Conservation (phyloP, 2,329 filamentous ascomycete species). For the Stachybotrys chartarum region DNA sequence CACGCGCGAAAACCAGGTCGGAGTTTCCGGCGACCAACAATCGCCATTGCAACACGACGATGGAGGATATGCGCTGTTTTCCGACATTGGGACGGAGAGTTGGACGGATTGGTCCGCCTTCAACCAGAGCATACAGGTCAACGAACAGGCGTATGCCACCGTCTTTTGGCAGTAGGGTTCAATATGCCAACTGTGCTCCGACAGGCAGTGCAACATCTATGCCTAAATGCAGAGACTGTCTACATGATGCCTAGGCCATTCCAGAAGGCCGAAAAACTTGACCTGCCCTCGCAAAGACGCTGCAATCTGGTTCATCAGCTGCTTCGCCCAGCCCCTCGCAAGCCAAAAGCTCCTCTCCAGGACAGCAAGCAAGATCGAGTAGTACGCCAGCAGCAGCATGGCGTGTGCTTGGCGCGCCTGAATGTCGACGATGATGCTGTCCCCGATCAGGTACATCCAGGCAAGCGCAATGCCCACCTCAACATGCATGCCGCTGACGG, state of each 20-base stretch:
- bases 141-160: neutral
- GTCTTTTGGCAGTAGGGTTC: neutral
- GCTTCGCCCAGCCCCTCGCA: slow-evolving; percentile 14
- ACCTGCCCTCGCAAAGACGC: slow-evolving; percentile 7
- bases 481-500: slow-evolving; percentile 12
- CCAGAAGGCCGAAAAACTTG: slow-evolving; percentile 10
- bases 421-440: slow-evolving; percentile 18
- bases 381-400: slow-evolving; percentile 18
- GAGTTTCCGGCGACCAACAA: neutral
- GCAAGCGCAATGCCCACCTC: slow-evolving; percentile 13
- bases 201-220: too few relatives aligned
- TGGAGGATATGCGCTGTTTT: neutral
- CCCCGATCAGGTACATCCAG: slow-evolving; percentile 17
- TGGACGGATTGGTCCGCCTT: neutral
- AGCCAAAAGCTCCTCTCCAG: slow-evolving; percentile 19
- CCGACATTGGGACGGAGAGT: neutral
- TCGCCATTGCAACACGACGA: neutral
- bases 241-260: slow-evolving; percentile 13
- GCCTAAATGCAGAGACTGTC: neutral
- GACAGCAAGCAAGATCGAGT: slow-evolving; percentile 13
- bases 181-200: neutral
- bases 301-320: slow-evolving; percentile 13
- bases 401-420: slow-evolving; percentile 13
- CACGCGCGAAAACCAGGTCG: neutral
- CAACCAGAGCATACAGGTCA: neutral